Evolutionary conservation across 805 yeast genomes (phyloP), one percentile per base, ranked within the genome.

Genomic region (Candida qinlingensis): DNA sequence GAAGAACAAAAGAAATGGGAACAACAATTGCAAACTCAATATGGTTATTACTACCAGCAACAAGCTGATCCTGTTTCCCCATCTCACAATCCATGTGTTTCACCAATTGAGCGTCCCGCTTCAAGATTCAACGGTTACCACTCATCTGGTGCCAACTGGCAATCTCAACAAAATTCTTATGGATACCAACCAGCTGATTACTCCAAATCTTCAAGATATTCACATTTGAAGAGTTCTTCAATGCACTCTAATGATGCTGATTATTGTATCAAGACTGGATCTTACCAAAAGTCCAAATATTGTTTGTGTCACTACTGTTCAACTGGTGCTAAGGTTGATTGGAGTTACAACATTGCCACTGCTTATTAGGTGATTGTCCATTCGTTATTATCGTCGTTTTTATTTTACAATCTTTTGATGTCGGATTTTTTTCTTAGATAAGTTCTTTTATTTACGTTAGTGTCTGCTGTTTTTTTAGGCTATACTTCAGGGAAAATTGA

Each of bases 271-370:
- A 54, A 52, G 41, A 55, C 62, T 19, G 65, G 65, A 5, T 55
- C 60, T n/a, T 46, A 45, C 30, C 52, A 53, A 29, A 55, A 49
- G 42, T 43, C 45, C 29, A 46, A 48, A 29, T 56, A 53, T 45
- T 61, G 65, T 38, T 48, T 53, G 6, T 61, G 65, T 51, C 48
- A 51, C 31, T 60, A 45, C 47, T 61, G 65, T 39, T 51, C 58
- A 8, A 42, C 51, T 19, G 47, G 53, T 8, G 10, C 55, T 11
- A 54, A 49, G 4, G 57, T 57, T 45, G 61, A 59, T 42, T 60
- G 63, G 63, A 39, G 54, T 30, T 53, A 52, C 38, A 54, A 45
- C 33, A 38, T 52, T 29, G 51, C 57, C 31, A 45, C 56, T 37
- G 59, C 54, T 39, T 54, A 42, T 35, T 53, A 33, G 41, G 8